These are phyloP conservation scores for Aspergillus hiratsukae DNA, from an alignment of 2,329 filamentous ascomycete species.

Conservation along the genomic window DNA sequence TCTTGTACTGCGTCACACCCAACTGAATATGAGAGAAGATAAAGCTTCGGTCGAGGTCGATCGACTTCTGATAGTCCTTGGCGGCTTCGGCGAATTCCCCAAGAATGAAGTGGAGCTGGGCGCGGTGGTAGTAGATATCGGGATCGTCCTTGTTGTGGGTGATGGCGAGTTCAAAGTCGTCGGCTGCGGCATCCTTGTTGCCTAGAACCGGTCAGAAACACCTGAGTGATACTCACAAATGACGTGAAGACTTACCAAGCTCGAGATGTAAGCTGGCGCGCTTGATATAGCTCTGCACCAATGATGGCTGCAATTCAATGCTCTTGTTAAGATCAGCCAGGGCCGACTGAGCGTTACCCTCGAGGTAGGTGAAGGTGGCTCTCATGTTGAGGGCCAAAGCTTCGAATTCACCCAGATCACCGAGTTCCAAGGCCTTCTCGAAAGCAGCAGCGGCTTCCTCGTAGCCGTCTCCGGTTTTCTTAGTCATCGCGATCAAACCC, in stretches of 20 bases:
- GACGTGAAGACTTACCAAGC: constrained; percentile 57
- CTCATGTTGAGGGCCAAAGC: constrained; percentile 94
- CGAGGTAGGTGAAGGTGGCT: constrained; percentile 89
- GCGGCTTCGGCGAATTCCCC: constrained; percentile 88
- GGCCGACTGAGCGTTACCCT: constrained; percentile 79
- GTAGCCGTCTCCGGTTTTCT: constrained; percentile 87
- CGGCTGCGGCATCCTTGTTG: constrained; percentile 77
- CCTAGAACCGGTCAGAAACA: constrained; percentile 42
- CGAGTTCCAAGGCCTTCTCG: constrained; percentile 78
- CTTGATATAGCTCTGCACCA: constrained; percentile 98
- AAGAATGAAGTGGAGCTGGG: constrained; percentile 97
- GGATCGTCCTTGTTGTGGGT: constrained; percentile 82
- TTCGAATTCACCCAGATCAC: constrained; percentile 75
- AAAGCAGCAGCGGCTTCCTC: constrained; percentile 82
- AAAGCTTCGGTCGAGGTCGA: constrained; percentile 90
- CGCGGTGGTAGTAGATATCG: constrained; percentile 98
- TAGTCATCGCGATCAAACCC: constrained; percentile 73
- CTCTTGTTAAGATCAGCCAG: constrained; percentile 85
- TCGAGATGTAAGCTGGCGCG: constrained; percentile 97
- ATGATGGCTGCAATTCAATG: constrained; percentile 77
- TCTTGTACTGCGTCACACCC: constrained; percentile 99
- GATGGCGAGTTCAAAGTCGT: constrained; percentile 82
- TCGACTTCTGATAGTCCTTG: constrained; percentile 99
- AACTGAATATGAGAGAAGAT: constrained; percentile 99
- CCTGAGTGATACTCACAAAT: not conserved